Percentiles rank a stretch among this genome's conserved stretches.
Conservation (phyloP, 495 filamentous ascomycete genomes). For the Hyaloscypha finlandica region DNA sequence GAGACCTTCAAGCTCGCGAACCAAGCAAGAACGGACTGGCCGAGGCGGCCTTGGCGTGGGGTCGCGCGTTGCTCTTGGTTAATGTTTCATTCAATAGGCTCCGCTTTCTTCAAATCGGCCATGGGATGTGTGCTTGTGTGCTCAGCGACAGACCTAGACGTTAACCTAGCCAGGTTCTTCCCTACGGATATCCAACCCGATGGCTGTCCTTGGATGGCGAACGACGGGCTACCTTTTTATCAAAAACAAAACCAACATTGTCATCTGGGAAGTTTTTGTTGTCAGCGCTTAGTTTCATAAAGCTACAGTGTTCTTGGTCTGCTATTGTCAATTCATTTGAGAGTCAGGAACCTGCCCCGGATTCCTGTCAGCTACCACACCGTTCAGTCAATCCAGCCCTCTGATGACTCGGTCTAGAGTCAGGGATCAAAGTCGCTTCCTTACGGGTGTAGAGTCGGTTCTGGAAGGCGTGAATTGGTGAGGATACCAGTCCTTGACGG, state of each 20-base stretch:
- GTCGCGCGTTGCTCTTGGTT: neutral
- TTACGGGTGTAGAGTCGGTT: neutral
- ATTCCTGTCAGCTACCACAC: neutral
- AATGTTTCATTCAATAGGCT: neutral
- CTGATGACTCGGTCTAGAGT: neutral
- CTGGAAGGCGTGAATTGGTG: neutral
- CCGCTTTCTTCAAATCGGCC: neutral
- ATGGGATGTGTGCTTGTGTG: neutral
- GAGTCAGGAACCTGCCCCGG: neutral
- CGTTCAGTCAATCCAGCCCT: neutral
- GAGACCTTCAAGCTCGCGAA: neutral
- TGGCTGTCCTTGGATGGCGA: neutral
- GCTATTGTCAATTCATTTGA: neutral
- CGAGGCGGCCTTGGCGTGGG: neutral
- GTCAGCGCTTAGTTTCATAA: neutral
- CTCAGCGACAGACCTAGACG: neutral
- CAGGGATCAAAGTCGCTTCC: neutral
- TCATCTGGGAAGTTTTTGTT: neutral
- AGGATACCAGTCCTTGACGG: neutral
- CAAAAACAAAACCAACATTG: no score
- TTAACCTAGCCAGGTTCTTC: neutral
- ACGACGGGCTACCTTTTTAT: no score
- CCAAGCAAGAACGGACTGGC: no score
- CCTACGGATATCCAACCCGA: neutral
- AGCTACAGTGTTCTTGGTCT: neutral